A percentile compares a stretch with the other conserved stretches of the same genome.
Evolutionary conservation across 2,329 filamentous ascomycete genomes (phyloP).

Genomic region (Penicillium sp.): DNA sequence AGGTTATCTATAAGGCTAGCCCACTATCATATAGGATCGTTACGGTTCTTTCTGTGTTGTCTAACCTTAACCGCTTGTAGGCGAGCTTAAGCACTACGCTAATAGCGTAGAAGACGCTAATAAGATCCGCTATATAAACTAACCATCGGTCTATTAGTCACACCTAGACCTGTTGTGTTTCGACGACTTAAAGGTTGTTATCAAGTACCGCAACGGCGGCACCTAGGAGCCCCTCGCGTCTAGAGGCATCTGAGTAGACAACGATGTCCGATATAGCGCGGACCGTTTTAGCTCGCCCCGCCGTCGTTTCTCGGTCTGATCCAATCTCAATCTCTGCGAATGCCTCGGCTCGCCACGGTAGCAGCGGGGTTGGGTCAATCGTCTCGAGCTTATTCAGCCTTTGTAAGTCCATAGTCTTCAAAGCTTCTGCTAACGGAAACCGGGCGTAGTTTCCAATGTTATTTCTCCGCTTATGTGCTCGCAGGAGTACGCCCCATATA

Average conservation of each 20-base stretch:
- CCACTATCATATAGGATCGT: background rate
- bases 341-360: conserved; percentile 20
- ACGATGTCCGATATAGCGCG: conserved; percentile 9
- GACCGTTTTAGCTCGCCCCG: conserved; percentile 12
- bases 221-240: conserved; percentile 17
- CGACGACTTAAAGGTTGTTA: background rate
- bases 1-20: background rate
- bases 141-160: conserved; percentile 23
- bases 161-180: conserved; percentile 10
- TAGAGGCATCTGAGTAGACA: conserved; percentile 22
- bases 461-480: conserved; percentile 17
- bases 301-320: conserved; percentile 22
- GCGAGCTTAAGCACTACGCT: background rate
- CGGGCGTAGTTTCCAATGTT: conserved; percentile 13
- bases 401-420: conserved; percentile 19
- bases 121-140: conserved; percentile 22
- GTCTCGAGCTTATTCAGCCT: conserved; percentile 24
- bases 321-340: conserved; percentile 28
- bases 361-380: conserved; percentile 21
- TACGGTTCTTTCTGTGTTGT: background rate
- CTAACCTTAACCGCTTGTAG: background rate
- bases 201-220: conserved; percentile 9
- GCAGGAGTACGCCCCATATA: conserved; percentile 12
- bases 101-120: conserved; percentile 24
- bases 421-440: conserved; percentile 23